phyloP scores from a whole-genome alignment of 225 moss, liverwort and hornwort species.

The Physcomitrium patens region DNA sequence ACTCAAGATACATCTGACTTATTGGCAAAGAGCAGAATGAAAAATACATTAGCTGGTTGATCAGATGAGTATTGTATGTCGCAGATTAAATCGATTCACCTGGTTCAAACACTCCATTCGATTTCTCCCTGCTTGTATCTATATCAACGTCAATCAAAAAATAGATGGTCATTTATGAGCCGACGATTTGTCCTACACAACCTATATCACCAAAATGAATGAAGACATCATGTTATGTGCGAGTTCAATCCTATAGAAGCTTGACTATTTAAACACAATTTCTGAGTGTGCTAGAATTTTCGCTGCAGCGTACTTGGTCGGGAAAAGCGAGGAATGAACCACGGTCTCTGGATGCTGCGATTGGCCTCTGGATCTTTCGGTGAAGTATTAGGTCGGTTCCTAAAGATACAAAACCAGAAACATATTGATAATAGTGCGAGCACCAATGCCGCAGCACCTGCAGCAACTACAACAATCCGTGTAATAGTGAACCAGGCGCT shows the following conservation, averaged over 20 bases:
- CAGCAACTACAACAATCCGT: slow-evolving; percentile 38
- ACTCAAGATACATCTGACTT: too few relatives aligned
- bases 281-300: too few relatives aligned
- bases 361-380: slow-evolving; percentile 34
- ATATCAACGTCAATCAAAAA: slow-evolving; percentile 14
- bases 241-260: too few relatives aligned
- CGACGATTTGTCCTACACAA: background rate
- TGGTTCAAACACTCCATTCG: slow-evolving; percentile 29
- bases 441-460: slow-evolving; percentile 33
- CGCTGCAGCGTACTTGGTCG: too few relatives aligned
- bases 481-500: slow-evolving; percentile 40
- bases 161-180: background rate
- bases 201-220: too few relatives aligned
- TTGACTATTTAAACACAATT: too few relatives aligned
- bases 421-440: slow-evolving; percentile 21
- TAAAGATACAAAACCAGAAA: slow-evolving; percentile 34
- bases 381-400: slow-evolving; percentile 31
- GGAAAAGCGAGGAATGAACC: slow-evolving; percentile 50
- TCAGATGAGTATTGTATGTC: too few relatives aligned
- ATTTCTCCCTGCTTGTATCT: slow-evolving; percentile 24
- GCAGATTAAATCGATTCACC: slow-evolving; percentile 19
- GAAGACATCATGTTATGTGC: background rate
- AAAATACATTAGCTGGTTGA: too few relatives aligned
- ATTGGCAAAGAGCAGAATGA: too few relatives aligned
- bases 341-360: slow-evolving; percentile 38